A percentile compares a stretch with the other conserved stretches of the same genome.
Conservation (phyloP, 495 filamentous ascomycete species). For the Annulohypoxylon moriforme region DNA sequence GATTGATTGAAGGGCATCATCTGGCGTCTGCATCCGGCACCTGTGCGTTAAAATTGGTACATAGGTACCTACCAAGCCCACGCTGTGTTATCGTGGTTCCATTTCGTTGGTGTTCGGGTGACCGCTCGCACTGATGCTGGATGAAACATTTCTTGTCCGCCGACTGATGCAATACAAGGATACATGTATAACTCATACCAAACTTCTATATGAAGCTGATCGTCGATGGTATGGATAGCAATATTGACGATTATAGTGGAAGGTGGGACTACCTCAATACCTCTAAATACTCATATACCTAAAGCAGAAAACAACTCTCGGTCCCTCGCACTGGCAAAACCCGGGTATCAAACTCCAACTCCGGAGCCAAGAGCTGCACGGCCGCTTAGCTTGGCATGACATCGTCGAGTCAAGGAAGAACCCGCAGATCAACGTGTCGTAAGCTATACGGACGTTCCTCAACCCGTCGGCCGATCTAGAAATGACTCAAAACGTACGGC, state of each 20-base stretch:
- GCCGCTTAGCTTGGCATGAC: neutral
- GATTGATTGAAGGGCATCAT: too few relatives aligned
- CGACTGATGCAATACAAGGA: neutral
- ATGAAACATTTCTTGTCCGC: neutral
- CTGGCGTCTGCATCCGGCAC: too few relatives aligned
- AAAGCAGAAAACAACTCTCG: neutral
- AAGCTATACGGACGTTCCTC: neutral
- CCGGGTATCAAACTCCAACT: neutral
- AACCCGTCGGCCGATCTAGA: slow-evolving; percentile 8
- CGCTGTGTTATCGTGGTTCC: neutral
- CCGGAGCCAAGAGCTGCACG: neutral
- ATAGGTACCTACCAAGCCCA: neutral
- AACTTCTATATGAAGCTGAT: neutral
- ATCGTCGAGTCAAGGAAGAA: neutral
- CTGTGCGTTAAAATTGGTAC: too few relatives aligned
- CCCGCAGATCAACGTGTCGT: neutral
- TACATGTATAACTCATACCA: neutral
- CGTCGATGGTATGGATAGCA: neutral
- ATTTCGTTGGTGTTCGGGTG: neutral
- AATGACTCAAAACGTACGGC: neutral
- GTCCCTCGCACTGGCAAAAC: neutral
- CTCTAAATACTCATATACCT: neutral
- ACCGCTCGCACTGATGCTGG: neutral
- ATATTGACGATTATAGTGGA: neutral
- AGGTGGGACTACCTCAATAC: neutral